These are phyloP conservation scores for Dimocarpus longan DNA, from an alignment of 345 rosid species.

Conservation along the genomic window DNA sequence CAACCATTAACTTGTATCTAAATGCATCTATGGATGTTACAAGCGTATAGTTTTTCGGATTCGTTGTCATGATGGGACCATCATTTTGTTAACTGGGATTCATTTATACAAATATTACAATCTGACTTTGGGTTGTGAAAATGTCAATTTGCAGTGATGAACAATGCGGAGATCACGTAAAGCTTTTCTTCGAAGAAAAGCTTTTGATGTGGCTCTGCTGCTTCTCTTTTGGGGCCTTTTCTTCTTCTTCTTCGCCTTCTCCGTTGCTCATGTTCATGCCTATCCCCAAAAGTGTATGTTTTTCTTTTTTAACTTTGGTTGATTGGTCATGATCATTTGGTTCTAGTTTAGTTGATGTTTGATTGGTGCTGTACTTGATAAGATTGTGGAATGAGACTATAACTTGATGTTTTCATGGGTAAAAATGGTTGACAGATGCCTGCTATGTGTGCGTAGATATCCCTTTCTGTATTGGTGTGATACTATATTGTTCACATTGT, in stretches of 20 bases:
- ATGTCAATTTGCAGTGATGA: conserved; percentile 26
- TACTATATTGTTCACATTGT: background rate
- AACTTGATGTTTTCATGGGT: background rate
- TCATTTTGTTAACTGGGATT: background rate
- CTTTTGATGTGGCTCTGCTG: conserved; percentile 23
- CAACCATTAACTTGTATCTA: background rate
- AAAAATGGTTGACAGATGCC: background rate
- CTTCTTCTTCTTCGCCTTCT: conserved; percentile 22
- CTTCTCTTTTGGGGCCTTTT: conserved; percentile 27
- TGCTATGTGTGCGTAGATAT: background rate
- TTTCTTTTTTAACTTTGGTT: background rate
- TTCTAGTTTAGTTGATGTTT: background rate
- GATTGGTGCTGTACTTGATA: background rate
- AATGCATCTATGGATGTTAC: background rate
- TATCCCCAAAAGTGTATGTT: conserved; percentile 16
- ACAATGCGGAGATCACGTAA: conserved; percentile 44
- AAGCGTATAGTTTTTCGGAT: background rate
- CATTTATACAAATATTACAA: background rate
- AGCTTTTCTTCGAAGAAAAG: conserved; percentile 44
- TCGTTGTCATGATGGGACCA: background rate
- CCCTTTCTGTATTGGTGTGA: background rate
- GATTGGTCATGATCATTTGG: background rate
- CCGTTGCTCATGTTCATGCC: conserved; percentile 3
- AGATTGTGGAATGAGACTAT: background rate
- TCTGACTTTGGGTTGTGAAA: background rate